Evolutionary conservation across 2,329 filamentous ascomycete genomes (phyloP), one percentile per base, ranked within the genome.

Genomic region (Septoria petroselini): DNA sequence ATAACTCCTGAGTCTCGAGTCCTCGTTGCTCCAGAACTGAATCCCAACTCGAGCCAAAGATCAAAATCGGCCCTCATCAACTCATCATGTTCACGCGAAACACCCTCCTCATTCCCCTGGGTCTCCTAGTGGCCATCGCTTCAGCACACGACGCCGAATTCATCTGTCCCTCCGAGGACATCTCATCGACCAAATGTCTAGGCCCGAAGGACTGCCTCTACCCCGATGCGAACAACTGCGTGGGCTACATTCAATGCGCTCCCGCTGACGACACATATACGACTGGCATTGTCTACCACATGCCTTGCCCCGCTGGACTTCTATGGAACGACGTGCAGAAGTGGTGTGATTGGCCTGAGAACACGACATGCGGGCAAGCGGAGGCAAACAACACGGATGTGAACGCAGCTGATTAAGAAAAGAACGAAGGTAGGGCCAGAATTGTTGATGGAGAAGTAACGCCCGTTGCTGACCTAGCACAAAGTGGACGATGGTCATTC

Each of bases 171-270:
- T 12, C 38, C 12, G 43, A 12, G n/a, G 49, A 52, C 25, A 52
- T 52, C 35, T 6, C 14, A 19, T n/a, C 8, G 19, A 52, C 49
- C 7, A 25, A 34, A 7, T 52, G 49, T 27, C 6, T 42, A 18
- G 49, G 49, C 0, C 43, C 43, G 5, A 43, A 48, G 14, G 49
- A 52, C 27, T 52, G 49, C 31, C 23, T 52, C 1, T 52, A 52
- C 33, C 33, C 49, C 4, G 12, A 43, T 3, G 37, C 43, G 6
- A 48, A 42, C n/a, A 49, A 41, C 31, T 52, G 49, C 37, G 18
- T 18, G 7, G 43, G 43, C 17, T 52, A 39, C 39, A 48, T 52
- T 4, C 49, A 52, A 34, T 52, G 49, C 43, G 31, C 33, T 23
- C 49, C 49, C 5, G 27, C 18, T 3, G 49, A 52, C 18, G 23